phyloP scores from a whole-genome alignment of 2,329 filamentous ascomycete genomes.

The Hypoxylon sp. region DNA sequence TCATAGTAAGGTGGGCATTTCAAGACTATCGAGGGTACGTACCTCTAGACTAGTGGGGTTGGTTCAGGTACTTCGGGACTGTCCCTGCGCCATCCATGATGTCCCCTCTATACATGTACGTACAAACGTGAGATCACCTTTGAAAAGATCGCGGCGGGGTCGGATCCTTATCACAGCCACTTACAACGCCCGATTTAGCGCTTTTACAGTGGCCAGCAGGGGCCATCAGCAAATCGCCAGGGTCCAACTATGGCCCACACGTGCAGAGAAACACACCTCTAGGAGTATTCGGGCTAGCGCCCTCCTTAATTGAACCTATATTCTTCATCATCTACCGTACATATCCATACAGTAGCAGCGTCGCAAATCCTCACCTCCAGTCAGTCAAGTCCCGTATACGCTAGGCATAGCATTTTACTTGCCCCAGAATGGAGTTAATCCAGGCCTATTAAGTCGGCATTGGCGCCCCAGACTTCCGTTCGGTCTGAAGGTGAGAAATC shows the following conservation, averaged over 20 bases:
- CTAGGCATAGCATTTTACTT: neutral
- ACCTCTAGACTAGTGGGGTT: conserved; percentile 13
- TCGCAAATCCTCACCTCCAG: neutral
- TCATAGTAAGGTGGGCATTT: neutral
- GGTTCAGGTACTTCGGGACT: neutral
- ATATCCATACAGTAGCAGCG: neutral
- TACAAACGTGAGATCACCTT: neutral
- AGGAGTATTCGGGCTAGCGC: neutral
- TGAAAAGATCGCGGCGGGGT: neutral
- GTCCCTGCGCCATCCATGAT: conserved; percentile 8
- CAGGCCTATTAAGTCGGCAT: neutral
- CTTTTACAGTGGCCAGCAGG: conserved; percentile 18
- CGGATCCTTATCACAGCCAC: conserved; percentile 28
- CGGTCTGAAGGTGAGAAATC: neutral
- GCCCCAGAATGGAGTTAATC: neutral
- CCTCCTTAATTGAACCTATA: neutral
- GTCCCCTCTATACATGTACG: neutral
- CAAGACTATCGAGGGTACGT: neutral
- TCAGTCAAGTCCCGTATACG: neutral
- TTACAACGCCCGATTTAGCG: conserved; percentile 38
- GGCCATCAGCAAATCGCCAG: conserved; percentile 23
- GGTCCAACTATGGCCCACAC: neutral
- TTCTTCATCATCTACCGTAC: neutral
- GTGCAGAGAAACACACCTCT: conserved; percentile 1
- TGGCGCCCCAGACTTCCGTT: neutral